Evolutionary conservation across 225 moss, liverwort and hornwort species (phyloP).

Genomic region (Sphagnum contortum): DNA sequence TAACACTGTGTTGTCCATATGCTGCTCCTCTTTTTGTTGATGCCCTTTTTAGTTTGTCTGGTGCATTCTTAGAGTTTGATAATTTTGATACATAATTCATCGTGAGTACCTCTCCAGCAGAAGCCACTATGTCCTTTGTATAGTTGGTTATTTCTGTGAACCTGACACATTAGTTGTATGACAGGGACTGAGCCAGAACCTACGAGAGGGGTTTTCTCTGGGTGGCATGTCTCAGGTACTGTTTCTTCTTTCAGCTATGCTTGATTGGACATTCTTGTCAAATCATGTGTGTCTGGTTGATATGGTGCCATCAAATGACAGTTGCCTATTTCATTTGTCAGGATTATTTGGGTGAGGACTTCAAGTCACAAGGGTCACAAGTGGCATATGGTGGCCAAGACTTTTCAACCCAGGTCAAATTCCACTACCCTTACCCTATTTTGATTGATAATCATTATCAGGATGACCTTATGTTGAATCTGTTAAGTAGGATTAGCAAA

Average conservation of each 20-base stretch:
- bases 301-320: background rate
- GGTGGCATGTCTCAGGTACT: slow-evolving; percentile 93
- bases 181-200: slow-evolving; percentile 76
- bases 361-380: slow-evolving; percentile 98
- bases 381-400: slow-evolving; percentile 77
- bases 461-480: too few relatives aligned
- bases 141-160: too few relatives aligned
- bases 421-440: background rate
- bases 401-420: slow-evolving; percentile 68
- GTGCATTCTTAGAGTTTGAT: too few relatives aligned
- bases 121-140: too few relatives aligned
- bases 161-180: too few relatives aligned
- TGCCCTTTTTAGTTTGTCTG: too few relatives aligned
- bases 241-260: background rate
- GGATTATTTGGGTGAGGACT: slow-evolving; percentile 96
- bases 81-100: too few relatives aligned
- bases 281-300: background rate
- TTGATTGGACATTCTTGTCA: background rate
- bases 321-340: slow-evolving; percentile 6
- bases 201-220: slow-evolving; percentile 85
- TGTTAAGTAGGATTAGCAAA: too few relatives aligned
- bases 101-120: too few relatives aligned
- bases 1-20: too few relatives aligned
- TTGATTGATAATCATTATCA: background rate
- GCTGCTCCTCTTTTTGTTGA: too few relatives aligned